Conservation (phyloP, 768 basidiomycete genomes). For the Suillus clintonianus region DNA sequence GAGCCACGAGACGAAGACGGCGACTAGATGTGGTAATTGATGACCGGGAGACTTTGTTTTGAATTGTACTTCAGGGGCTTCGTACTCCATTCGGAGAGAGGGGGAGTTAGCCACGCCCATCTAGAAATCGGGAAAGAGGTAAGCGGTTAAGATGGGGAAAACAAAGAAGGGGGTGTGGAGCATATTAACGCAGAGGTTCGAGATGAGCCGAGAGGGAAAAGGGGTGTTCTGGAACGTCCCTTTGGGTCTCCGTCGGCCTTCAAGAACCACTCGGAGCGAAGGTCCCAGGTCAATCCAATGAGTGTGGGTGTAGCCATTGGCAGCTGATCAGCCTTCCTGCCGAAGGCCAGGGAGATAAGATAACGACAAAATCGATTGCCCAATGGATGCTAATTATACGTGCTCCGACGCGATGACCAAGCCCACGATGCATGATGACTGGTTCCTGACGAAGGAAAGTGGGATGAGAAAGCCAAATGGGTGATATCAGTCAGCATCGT, state of each 20-base stretch:
- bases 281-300: neutral
- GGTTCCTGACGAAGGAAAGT: neutral
- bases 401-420: slow-evolving; percentile 5
- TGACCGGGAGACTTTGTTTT: neutral
- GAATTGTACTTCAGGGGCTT: neutral
- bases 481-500: neutral
- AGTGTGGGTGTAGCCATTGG: neutral
- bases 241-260: neutral
- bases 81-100: neutral
- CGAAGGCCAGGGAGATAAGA: slow-evolving; percentile 2
- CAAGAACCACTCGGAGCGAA: neutral
- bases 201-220: neutral
- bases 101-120: neutral
- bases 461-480: neutral
- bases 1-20: neutral
- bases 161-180: neutral
- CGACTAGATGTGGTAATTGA: slow-evolving; percentile 2
- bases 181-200: neutral
- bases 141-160: neutral
- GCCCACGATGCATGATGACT: slow-evolving; percentile 11
- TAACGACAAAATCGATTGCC: neutral
- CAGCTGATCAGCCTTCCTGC: neutral
- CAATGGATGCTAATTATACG: neutral
- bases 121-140: neutral
- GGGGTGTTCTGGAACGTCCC: neutral